These are phyloP conservation scores for Glonium stellatum DNA, from an alignment of 495 filamentous ascomycete genomes.

Conservation along the genomic window DNA sequence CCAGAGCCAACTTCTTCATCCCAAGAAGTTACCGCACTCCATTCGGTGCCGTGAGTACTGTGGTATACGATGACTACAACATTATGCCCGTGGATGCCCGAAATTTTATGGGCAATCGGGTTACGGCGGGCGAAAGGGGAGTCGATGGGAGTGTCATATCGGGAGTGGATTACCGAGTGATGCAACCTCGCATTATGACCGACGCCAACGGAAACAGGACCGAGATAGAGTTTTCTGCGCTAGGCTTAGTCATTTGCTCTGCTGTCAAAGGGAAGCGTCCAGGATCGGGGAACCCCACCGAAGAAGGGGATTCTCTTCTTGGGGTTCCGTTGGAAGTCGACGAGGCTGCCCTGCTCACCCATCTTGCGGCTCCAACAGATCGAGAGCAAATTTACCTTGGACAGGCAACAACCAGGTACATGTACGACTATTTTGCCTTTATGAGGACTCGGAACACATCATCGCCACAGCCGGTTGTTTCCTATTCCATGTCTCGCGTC, in stretches of 20 bases:
- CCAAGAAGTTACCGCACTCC: background rate
- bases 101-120: background rate
- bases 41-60: background rate
- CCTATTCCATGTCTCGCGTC: background rate
- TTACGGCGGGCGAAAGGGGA: background rate
- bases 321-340: slow-evolving; percentile 3
- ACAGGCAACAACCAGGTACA: background rate
- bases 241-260: slow-evolving; percentile 23
- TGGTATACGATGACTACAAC: background rate
- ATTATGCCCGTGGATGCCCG: background rate
- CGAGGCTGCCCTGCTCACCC: background rate
- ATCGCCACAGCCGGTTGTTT: background rate
- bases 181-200: background rate
- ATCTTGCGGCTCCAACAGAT: background rate
- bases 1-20: background rate
- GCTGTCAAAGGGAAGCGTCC: slow-evolving; percentile 33
- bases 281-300: no score
- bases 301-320: slow-evolving; percentile 25
- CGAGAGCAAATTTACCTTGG: background rate
- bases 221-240: slow-evolving; percentile 9
- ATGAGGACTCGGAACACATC: background rate
- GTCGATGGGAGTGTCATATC: background rate
- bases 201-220: slow-evolving; percentile 4
- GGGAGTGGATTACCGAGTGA: slow-evolving; percentile 3
- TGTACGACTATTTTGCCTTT: background rate